phyloP scores from a whole-genome alignment of 2,329 filamentous ascomycete species.

The Aspergillus uvarum region DNA sequence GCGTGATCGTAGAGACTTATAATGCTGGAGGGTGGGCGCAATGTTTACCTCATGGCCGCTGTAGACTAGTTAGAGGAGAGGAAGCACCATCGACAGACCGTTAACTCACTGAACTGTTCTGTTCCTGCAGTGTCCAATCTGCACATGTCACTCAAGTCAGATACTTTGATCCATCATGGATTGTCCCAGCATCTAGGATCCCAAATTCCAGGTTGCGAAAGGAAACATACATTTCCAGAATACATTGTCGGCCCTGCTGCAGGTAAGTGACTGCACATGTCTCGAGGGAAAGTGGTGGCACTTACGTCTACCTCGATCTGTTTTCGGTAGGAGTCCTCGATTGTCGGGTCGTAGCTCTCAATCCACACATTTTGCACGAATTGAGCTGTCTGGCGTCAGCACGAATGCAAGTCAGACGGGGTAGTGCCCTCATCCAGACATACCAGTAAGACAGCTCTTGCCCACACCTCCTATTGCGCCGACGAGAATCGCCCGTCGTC shows the following conservation, averaged over 20 bases:
- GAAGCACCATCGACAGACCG: not conserved
- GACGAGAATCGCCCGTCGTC: constrained; percentile 15
- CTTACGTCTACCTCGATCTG: constrained; percentile 87
- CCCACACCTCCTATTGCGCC: constrained; percentile 71
- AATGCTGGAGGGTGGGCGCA: not conserved
- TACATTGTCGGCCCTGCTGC: constrained; percentile 74
- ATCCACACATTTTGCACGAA: constrained; percentile 95
- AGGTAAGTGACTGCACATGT: constrained; percentile 41
- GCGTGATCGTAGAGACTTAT: not conserved
- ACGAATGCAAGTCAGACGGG: not conserved
- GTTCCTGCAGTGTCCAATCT: constrained; percentile 87
- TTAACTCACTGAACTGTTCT: constrained; percentile 82
- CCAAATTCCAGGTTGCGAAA: not conserved
- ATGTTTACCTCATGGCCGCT: constrained; percentile 59
- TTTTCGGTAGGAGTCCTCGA: constrained; percentile 85
- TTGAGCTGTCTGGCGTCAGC: constrained; percentile 61
- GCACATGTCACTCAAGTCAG: constrained; percentile 19
- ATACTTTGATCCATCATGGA: not conserved
- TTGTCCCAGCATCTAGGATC: not conserved
- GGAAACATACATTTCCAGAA: constrained; percentile 76
- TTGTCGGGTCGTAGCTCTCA: constrained; percentile 84
- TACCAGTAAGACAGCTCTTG: constrained; percentile 89
- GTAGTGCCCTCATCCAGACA: constrained; percentile 12
- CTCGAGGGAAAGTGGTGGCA: constrained; percentile 31
- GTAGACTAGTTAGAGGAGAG: constrained; percentile 18